Conservation (phyloP, 768 basidiomycete species). For the Calocera cornea region DNA sequence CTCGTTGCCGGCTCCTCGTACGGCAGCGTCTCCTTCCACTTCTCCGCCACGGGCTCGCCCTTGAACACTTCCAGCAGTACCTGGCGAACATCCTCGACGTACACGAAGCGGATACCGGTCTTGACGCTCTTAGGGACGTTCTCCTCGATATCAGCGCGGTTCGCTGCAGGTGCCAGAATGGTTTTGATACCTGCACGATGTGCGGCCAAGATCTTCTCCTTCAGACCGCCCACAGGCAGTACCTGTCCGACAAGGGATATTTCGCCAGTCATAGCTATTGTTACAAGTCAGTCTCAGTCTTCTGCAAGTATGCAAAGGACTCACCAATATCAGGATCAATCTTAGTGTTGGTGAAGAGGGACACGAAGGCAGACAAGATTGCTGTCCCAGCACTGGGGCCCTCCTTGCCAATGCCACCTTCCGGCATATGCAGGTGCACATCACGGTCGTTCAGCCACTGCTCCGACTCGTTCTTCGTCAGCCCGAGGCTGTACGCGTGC, state of each 20-base stretch:
- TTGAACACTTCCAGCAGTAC: conserved; percentile 80
- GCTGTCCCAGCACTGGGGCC: conserved; percentile 96
- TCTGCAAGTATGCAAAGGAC: conserved; percentile 23
- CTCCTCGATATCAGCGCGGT: conserved; percentile 89
- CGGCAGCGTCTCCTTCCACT: conserved; percentile 53
- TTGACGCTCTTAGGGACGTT: conserved; percentile 95
- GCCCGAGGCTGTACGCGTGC: conserved; percentile 78
- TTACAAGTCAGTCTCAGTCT: neutral
- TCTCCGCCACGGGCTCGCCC: conserved; percentile 41
- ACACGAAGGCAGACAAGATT: conserved; percentile 80
- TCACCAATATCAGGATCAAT: conserved; percentile 79
- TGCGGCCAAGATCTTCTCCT: conserved; percentile 92
- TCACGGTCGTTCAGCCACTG: conserved; percentile 76
- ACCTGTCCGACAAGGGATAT: conserved; percentile 94
- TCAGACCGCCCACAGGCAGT: conserved; percentile 86
- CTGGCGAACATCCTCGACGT: conserved; percentile 85
- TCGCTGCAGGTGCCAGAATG: conserved; percentile 73
- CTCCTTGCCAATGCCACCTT: conserved; percentile 85
- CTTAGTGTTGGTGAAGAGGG: conserved; percentile 72
- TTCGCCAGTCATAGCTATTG: conserved; percentile 90
- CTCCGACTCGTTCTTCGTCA: conserved; percentile 55
- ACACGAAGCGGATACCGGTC: conserved; percentile 86
- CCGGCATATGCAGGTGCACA: conserved; percentile 94
- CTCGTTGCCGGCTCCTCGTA: conserved; percentile 12
- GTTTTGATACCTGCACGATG: conserved; percentile 95